Evolutionary conservation across 345 rosid species (phyloP).

Genomic region (Trapa incisa): DNA sequence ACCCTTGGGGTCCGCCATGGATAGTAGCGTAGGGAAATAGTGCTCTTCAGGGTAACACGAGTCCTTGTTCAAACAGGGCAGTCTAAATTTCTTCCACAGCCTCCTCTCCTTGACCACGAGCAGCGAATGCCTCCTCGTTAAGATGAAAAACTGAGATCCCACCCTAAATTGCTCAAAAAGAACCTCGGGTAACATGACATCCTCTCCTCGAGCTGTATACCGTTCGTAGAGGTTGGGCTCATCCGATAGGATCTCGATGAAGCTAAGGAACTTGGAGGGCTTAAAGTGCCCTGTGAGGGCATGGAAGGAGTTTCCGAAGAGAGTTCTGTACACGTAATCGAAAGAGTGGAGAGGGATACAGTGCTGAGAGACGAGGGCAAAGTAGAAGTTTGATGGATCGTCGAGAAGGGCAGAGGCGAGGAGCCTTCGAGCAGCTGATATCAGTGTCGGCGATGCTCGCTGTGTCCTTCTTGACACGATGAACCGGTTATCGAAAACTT

Average conservation of each 20-base stretch:
- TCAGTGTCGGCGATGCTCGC: slow-evolving; percentile 56
- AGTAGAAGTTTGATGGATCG: slow-evolving; percentile 68
- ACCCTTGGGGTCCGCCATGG: slow-evolving; percentile 54
- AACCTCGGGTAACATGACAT: slow-evolving; percentile 58
- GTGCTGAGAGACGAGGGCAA: slow-evolving; percentile 66
- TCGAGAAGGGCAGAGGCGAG: slow-evolving; percentile 64
- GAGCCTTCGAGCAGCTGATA: slow-evolving; percentile 69
- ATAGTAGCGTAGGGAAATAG: slow-evolving; percentile 69
- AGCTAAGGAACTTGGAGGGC: slow-evolving; percentile 32
- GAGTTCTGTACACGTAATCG: slow-evolving; percentile 38
- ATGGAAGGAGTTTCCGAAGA: slow-evolving; percentile 27
- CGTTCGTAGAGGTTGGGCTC: slow-evolving; percentile 51
- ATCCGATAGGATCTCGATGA: slow-evolving; percentile 57
- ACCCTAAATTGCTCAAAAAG: slow-evolving; percentile 46
- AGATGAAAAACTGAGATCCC: slow-evolving; percentile 76
- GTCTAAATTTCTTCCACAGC: slow-evolving; percentile 64
- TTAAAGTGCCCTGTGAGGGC: slow-evolving; percentile 19
- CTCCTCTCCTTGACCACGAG: slow-evolving; percentile 44
- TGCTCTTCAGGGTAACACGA: slow-evolving; percentile 87
- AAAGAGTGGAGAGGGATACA: slow-evolving; percentile 86
- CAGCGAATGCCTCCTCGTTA: slow-evolving; percentile 62
- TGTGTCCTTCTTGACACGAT: slow-evolving; percentile 47
- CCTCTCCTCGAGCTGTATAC: slow-evolving; percentile 51
- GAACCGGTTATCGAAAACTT: slow-evolving; percentile 30
- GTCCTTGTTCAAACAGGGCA: slow-evolving; percentile 41